phyloP scores from a whole-genome alignment of 495 filamentous ascomycete species.

The Oidiodendron maius region DNA sequence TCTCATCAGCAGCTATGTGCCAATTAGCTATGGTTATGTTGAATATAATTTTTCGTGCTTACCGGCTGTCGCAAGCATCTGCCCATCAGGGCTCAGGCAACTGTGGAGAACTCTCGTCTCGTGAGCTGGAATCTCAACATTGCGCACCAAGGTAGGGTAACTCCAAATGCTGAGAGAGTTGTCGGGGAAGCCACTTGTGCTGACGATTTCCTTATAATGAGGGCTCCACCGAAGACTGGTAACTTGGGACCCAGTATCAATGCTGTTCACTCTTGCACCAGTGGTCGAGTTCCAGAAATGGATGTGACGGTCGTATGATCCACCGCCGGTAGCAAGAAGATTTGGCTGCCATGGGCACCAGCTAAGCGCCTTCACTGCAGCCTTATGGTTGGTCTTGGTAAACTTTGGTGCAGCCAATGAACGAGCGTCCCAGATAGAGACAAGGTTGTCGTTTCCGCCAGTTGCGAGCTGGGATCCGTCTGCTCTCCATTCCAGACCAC shows the following conservation, averaged over 20 bases:
- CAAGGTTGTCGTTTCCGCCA: constrained; percentile 96
- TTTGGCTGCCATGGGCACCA: constrained; percentile 99
- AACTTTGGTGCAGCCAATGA: constrained; percentile 91
- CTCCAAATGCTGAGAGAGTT: constrained; percentile 98
- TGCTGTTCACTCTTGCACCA: constrained; percentile 94
- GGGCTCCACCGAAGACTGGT: constrained; percentile 94
- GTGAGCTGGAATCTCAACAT: constrained; percentile 98
- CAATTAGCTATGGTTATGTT: too few relatives aligned
- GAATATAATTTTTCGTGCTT: too few relatives aligned
- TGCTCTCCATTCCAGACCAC: constrained; percentile 93
- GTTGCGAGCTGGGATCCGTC: constrained; percentile 96
- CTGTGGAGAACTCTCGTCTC: constrained; percentile 95
- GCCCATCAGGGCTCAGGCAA: constrained; percentile 90
- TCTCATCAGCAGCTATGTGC: constrained; percentile 79
- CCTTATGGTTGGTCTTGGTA: constrained; percentile 98
- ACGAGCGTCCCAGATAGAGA: constrained; percentile 97
- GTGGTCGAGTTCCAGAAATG: constrained; percentile 99
- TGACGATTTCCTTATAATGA: constrained; percentile 95
- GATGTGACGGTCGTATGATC: constrained; percentile 94
- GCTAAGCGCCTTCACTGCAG: constrained; percentile 93
- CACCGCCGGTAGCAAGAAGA: constrained; percentile 91
- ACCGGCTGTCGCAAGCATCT: constrained; percentile 89
- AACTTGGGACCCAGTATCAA: constrained; percentile 95
- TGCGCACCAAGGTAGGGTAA: constrained; percentile 92
- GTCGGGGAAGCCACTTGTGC: constrained; percentile 95